These are phyloP conservation scores for Coemansia sp. DNA, from an alignment of 192 early-diverging fungal species.

Conservation along the genomic window DNA sequence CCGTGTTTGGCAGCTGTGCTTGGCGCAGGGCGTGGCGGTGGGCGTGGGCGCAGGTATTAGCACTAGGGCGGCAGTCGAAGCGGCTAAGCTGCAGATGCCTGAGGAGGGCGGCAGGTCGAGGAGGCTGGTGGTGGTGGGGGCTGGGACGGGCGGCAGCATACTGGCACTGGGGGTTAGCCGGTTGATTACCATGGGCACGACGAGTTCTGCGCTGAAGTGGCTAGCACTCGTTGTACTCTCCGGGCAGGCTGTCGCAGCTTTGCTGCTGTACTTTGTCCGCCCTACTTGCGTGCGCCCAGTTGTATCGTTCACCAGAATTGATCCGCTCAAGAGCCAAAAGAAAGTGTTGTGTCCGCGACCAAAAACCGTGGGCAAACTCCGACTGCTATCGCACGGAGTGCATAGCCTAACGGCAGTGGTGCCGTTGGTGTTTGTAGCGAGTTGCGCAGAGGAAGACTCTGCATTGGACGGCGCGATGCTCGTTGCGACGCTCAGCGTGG, in stretches of 20 bases:
- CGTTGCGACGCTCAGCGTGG: slow-evolving; percentile 6
- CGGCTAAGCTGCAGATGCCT: neutral
- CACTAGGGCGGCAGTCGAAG: slow-evolving; percentile 12
- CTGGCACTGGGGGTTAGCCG: slow-evolving; percentile 13
- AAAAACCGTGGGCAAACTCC: neutral
- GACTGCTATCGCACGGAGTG: neutral
- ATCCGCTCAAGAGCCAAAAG: neutral
- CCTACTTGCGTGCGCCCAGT: neutral
- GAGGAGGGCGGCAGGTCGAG: neutral
- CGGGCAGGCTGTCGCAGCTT: neutral
- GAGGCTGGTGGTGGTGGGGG: neutral
- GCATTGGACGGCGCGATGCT: slow-evolving; percentile 5
- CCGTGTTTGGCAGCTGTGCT: slow-evolving; percentile 62
- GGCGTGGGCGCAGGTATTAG: slow-evolving; percentile 56
- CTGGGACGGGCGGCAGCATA: slow-evolving; percentile 18
- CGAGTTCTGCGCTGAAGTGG: slow-evolving; percentile 13
- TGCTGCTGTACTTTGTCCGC: neutral
- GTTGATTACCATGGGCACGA: neutral
- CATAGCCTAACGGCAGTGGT: slow-evolving; percentile 8
- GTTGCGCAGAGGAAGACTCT: neutral
- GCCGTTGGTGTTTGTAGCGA: slow-evolving; percentile 12
- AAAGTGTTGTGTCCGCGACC: neutral
- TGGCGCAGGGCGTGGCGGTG: slow-evolving; percentile 62
- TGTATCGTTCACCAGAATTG: neutral
- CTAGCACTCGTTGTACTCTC: slow-evolving; percentile 8